Percentiles rank a stretch among this genome's conserved stretches.
phyloP scores from a whole-genome alignment of 495 filamentous ascomycete species.

The Recurvomyces mirabilis region DNA sequence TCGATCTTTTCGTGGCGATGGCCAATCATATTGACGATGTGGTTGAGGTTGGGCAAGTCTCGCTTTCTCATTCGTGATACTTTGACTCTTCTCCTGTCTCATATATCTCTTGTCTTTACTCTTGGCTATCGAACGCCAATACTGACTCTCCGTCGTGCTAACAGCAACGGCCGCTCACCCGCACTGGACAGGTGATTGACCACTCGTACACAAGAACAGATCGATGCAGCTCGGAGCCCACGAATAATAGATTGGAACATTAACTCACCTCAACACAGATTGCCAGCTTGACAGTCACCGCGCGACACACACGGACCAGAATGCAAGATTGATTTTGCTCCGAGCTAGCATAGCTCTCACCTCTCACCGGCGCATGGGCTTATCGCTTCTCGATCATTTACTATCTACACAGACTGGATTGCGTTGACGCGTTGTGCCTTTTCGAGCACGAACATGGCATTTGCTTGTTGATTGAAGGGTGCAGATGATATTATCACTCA shows the following conservation, averaged over 20 bases:
- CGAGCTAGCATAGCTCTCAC: slow-evolving; percentile 19
- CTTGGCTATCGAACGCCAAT: not conserved
- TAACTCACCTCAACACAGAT: slow-evolving; percentile 15
- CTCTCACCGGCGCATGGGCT: slow-evolving; percentile 15
- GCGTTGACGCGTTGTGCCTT: not conserved
- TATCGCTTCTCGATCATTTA: slow-evolving; percentile 1
- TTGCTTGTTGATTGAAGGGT: slow-evolving; percentile 1
- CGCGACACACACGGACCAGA: slow-evolving; percentile 3
- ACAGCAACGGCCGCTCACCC: slow-evolving; percentile 27
- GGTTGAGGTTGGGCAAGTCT: slow-evolving; percentile 44
- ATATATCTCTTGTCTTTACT: not conserved
- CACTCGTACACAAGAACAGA: not conserved
- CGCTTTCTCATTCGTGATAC: slow-evolving; percentile 4
- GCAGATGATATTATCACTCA: not conserved
- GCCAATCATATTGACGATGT: slow-evolving; percentile 94
- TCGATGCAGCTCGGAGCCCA: slow-evolving; percentile 23
- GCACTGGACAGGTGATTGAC: slow-evolving; percentile 9
- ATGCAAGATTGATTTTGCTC: slow-evolving; percentile 5
- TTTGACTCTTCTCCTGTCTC: not conserved
- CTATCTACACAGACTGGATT: slow-evolving; percentile 6
- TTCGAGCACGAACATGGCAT: not conserved
- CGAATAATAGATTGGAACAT: slow-evolving; percentile 2
- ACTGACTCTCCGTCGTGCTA: slow-evolving; percentile 2
- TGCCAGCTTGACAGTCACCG: slow-evolving; percentile 1
- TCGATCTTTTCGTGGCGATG: slow-evolving; percentile 94